These are phyloP conservation scores for Trichosanthes truncata DNA, from an alignment of 306 rosid genomes.

Conservation along the genomic window DNA sequence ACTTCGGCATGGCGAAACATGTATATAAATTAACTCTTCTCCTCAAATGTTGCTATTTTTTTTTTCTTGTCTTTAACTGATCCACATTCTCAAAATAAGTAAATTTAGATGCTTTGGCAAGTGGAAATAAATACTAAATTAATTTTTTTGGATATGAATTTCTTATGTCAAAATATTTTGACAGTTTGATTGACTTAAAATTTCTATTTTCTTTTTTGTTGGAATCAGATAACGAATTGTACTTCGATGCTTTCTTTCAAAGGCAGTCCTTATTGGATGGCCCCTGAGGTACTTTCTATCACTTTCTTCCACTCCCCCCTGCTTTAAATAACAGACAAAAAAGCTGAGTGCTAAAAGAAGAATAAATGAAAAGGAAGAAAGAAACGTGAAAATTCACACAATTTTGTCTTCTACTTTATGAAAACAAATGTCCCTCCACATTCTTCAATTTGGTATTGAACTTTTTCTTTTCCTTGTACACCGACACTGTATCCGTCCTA, in stretches of 20 bases:
- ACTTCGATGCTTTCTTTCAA: conserved; percentile 90
- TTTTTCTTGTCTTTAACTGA: background rate
- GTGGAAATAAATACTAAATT: background rate
- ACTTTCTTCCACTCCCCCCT: background rate
- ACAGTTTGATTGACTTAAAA: background rate
- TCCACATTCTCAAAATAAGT: background rate
- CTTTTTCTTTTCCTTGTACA: background rate
- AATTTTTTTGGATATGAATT: background rate
- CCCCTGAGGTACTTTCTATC: conserved; percentile 71
- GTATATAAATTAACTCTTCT: conserved; percentile 34
- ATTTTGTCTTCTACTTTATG: background rate
- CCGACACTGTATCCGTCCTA: background rate
- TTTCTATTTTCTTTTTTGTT: background rate
- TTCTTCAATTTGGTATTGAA: background rate
- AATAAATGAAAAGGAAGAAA: background rate
- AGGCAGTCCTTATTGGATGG: conserved; percentile 99
- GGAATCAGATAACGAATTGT: conserved; percentile 61
- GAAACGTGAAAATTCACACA: background rate
- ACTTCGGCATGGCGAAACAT: conserved; percentile 98
- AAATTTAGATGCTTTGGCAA: background rate
- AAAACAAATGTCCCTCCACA: background rate
- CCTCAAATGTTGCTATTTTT: background rate
- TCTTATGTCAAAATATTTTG: background rate
- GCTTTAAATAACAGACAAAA: background rate
- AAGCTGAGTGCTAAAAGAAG: background rate